These are phyloP conservation scores for Oryza coarctata DNA, from an alignment of 176 grass and related monocot species.

Conservation along the genomic window DNA sequence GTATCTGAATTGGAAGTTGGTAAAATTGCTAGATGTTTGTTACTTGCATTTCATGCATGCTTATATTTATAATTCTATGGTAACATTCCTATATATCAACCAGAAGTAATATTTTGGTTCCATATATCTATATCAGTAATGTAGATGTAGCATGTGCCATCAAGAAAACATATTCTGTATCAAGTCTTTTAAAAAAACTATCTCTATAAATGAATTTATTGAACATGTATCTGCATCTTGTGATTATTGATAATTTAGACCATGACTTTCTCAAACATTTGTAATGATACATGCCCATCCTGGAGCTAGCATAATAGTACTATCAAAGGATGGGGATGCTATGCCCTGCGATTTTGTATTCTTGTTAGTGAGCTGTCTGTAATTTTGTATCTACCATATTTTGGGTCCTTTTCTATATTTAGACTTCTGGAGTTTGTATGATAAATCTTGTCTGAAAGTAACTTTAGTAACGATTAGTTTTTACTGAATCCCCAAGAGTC, in stretches of 20 bases:
- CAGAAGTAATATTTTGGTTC: background rate
- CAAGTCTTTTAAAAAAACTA: background rate
- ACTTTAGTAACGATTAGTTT: background rate
- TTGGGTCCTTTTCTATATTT: background rate
- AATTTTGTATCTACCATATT: background rate
- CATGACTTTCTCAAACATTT: slow-evolving; percentile 1
- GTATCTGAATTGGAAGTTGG: background rate
- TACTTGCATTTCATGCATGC: background rate
- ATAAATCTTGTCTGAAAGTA: background rate
- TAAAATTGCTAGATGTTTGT: background rate
- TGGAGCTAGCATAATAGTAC: background rate
- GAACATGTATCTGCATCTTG: background rate
- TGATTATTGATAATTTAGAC: slow-evolving; percentile 7
- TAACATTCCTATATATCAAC: too few relatives aligned
- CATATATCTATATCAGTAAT: background rate
- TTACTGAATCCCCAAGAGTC: background rate
- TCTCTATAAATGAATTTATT: background rate
- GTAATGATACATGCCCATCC: slow-evolving; percentile 5
- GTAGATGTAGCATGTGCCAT: background rate
- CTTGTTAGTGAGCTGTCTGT: background rate
- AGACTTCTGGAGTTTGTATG: background rate
- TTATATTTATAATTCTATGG: background rate
- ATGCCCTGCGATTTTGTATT: background rate
- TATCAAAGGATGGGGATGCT: slow-evolving; percentile 4
- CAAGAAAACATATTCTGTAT: background rate